These are phyloP conservation scores for Rheum nobile DNA, from an alignment of 148 eudicot species.

Conservation along the genomic window DNA sequence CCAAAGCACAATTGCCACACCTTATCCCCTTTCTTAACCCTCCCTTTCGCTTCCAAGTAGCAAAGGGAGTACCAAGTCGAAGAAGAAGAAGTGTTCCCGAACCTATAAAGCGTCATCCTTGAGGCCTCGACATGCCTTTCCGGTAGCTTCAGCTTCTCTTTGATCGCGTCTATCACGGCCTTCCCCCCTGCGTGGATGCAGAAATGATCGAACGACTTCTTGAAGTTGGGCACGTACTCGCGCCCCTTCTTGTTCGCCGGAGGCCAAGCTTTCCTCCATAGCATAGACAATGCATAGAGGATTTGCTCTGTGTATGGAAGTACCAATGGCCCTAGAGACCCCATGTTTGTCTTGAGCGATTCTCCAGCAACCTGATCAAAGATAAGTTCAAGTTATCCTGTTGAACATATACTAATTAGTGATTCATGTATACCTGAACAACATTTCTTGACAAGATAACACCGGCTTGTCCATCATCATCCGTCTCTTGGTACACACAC, in stretches of 20 bases:
- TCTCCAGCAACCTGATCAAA: constrained; percentile 27
- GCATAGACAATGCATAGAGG: constrained; percentile 9
- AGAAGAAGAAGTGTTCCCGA: constrained; percentile 41
- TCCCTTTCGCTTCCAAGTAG: constrained; percentile 35
- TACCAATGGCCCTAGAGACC: constrained; percentile 25
- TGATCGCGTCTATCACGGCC: constrained; percentile 31
- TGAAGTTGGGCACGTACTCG: constrained; percentile 26
- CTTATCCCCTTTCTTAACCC: constrained; percentile 29
- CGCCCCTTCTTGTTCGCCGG: constrained; percentile 11
- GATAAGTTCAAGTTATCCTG: background rate
- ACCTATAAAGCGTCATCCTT: constrained; percentile 31
- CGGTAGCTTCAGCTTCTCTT: constrained; percentile 15
- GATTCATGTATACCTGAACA: constrained; percentile 14
- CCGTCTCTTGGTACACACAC: constrained; percentile 27
- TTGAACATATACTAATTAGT: background rate
- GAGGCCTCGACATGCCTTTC: constrained; percentile 31
- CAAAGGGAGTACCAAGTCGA: constrained; percentile 39
- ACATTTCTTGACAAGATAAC: constrained; percentile 25
- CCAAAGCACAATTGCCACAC: constrained; percentile 34
- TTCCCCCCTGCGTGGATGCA: constrained; percentile 41
- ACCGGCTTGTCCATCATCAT: constrained; percentile 23
- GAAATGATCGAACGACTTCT: constrained; percentile 30
- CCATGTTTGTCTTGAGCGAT: constrained; percentile 30
- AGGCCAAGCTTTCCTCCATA: constrained; percentile 14
- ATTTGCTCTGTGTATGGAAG: constrained; percentile 38